Evolutionary conservation across 495 filamentous ascomycete species (phyloP), one percentile per base, ranked within the genome.

Genomic region (Aspergillus homomorphus): DNA sequence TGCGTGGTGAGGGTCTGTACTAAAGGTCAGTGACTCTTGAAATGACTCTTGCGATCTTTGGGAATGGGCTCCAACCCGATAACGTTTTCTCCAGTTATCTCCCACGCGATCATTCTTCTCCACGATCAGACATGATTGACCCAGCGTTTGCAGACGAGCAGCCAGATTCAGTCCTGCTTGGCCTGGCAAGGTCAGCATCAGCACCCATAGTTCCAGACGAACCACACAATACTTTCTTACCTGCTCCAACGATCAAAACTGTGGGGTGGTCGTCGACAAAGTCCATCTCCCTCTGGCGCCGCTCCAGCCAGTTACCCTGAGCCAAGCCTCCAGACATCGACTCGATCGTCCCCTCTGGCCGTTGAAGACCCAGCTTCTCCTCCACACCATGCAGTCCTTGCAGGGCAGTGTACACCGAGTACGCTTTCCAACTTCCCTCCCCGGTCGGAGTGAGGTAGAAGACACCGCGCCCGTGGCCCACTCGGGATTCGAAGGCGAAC

Each of bases 21-120:
- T 45, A 9, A n/a, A n/a, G n/a, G n/a, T n/a, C n/a, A n/a, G n/a
- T n/a, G n/a, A n/a, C n/a, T n/a, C n/a, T n/a, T n/a, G n/a, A n/a
- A n/a, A n/a, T n/a, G n/a, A n/a, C n/a, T n/a, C n/a, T n/a, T n/a
- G n/a, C n/a, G n/a, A n/a, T n/a, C n/a, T n/a, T 7, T 14, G 33
- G 15, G 26, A n/a, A 16, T 19, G 16, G 22, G 61, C 64, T 41
- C 51, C 4, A 38, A 76, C 74, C 18, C 74, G 66, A 54, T 81
- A 81, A 46, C 89, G 77, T 20, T 87, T 87, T 21, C 88, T 78
- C 89, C 89, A 93, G 65, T 87, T 91, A 63, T 91, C 89, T 9
- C 89, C 89, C 8, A 92, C 72, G 0, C 83, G 69, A 26, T 81
- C 77, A 60, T 87, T 85, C 45, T 73, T 75, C 62, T 93, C 89